Conservation (phyloP, 352 stramenopile genomes). For the Phytophthora brassicae region DNA sequence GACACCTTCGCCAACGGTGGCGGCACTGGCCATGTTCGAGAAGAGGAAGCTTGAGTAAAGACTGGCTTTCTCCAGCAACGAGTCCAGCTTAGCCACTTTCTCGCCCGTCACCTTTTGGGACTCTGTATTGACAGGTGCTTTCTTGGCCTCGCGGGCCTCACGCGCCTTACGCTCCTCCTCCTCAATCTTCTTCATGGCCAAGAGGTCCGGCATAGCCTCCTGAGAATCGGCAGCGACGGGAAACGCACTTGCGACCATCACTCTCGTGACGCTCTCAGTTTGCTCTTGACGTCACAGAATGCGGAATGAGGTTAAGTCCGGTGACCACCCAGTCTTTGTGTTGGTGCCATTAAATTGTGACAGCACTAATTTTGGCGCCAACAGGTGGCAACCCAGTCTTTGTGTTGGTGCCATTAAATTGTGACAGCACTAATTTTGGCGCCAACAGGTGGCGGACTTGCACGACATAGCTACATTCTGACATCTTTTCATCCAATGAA, state of each 20-base stretch:
- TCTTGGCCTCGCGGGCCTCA: slow-evolving; percentile 19
- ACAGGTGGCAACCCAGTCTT: slow-evolving; percentile 9
- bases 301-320: slow-evolving; percentile 21
- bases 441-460: too few species aligned
- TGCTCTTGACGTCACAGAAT: slow-evolving; percentile 11
- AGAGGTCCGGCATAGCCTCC: slow-evolving; percentile 61
- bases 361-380: too few species aligned
- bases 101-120: slow-evolving; percentile 49
- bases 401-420: not conserved
- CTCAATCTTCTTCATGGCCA: slow-evolving; percentile 73
- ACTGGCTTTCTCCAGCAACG: slow-evolving; percentile 83
- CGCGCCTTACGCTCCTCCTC: slow-evolving; percentile 35
- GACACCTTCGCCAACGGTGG: slow-evolving; percentile 32
- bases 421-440: too few species aligned
- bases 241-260: slow-evolving; percentile 61
- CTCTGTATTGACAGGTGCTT: slow-evolving; percentile 9
- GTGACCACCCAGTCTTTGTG: slow-evolving; percentile 3
- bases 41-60: slow-evolving; percentile 88
- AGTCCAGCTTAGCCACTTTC: slow-evolving; percentile 85
- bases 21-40: slow-evolving; percentile 80
- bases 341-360: too few species aligned
- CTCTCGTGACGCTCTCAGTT: slow-evolving; percentile 19
- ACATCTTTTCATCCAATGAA: too few species aligned
- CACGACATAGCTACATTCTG: too few species aligned
- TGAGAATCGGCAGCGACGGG: slow-evolving; percentile 22